Percentiles rank a stretch among this genome's conserved stretches.
phyloP scores from a whole-genome alignment of 2,329 filamentous ascomycete species.

The Venturia pyrina region DNA sequence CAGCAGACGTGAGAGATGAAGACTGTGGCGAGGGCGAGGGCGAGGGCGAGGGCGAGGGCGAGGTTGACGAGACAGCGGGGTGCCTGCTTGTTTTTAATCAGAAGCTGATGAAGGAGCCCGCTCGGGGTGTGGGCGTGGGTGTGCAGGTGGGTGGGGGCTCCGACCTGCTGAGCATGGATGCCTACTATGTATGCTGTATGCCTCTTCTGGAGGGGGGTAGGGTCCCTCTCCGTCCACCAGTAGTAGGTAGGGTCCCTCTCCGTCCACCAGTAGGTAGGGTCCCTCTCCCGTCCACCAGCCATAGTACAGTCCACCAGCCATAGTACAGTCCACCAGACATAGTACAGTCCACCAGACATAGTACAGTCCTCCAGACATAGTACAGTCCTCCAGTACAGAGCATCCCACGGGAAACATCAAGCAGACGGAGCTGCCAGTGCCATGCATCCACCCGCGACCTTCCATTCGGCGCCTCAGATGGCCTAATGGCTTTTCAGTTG shows the following conservation, averaged over 20 bases:
- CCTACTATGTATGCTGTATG: no score
- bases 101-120: neutral
- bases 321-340: no score
- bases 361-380: no score
- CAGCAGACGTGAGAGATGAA: neutral
- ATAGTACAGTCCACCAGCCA: no score
- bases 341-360: no score
- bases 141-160: neutral
- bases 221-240: no score
- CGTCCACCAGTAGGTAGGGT: no score
- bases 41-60: neutral
- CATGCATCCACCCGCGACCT: neutral
- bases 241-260: no score
- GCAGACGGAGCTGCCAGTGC: no score
- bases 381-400: no score
- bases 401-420: conserved; percentile 8
- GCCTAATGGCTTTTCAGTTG: neutral
- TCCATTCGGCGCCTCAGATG: conserved; percentile 2
- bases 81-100: conserved; percentile 3
- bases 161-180: neutral
- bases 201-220: no score
- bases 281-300: no score
- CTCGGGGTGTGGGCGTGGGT: neutral
- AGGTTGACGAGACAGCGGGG: neutral
- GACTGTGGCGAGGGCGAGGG: neutral